Evolutionary conservation across 306 rosid genomes (phyloP), one percentile per base, ranked within the genome.

Genomic region (Heteromeles arbutifolia): DNA sequence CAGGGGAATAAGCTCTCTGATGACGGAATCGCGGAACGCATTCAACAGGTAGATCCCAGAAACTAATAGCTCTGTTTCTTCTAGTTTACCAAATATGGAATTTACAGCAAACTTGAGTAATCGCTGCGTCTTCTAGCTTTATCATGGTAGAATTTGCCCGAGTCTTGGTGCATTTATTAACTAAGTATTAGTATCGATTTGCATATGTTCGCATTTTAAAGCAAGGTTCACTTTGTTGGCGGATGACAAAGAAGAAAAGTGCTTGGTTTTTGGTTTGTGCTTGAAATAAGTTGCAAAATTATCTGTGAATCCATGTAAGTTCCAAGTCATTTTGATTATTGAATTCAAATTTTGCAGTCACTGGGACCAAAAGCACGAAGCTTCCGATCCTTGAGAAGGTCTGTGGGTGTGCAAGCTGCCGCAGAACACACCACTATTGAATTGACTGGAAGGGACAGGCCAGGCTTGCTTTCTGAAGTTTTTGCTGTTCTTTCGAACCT

Each of bases 401-500:
- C 97, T 0, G 97, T 95, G n/a, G 99, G 97, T 10, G 93, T 89
- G 70, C 97, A 95, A 89, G 86, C 97, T 52, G 96, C 84, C 3
- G 56, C 72, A 8, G 90, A 91, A 81, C 90, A 94, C 56, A 94
- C 98, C 21, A 81, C 90, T 15, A 95, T 95, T 39, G 99, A 95
- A 77, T 80, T 95, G 77, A 95, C 92, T 6, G 99, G 99, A 67
- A 84, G 91, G 70, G 99, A 95, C 82, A 86, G 99, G 80, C 97
- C 96, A 41, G 99, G 99, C 67, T 74, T 95, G 80, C 97, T 95
- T 50, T 95, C 99, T 14, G 99, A 95, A 87, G 90, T 95, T 70
- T 95, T 95, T 62, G 99, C 99, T n/a, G 90, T 95, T 78, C 93
- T 95, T 25, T 76, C 97, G 34, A 91, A 95, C 83, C 97, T 90